These are phyloP conservation scores for Pachyrhizus erosus DNA, from an alignment of 306 rosid genomes.

Conservation along the genomic window DNA sequence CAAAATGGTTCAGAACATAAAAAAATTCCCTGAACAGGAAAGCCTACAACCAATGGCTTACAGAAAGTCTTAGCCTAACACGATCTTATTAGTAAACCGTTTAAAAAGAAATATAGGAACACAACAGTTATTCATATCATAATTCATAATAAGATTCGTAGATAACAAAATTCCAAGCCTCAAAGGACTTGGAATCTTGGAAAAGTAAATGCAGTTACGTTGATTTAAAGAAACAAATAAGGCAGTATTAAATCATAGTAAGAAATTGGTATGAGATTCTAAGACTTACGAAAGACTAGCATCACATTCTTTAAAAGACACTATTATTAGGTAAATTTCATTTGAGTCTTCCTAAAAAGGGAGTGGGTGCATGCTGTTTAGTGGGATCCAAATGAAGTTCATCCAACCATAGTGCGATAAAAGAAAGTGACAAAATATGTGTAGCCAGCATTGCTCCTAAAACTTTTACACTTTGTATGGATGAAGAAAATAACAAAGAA, in stretches of 20 bases:
- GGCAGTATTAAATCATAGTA: neutral
- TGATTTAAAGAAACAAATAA: neutral
- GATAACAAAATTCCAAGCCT: neutral
- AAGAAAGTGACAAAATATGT: too few species aligned
- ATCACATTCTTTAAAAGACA: neutral
- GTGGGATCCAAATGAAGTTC: too few species aligned
- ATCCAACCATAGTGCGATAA: too few species aligned
- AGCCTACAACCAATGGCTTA: constrained; percentile 1
- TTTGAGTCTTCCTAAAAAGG: neutral
- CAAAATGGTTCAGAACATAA: constrained; percentile 9
- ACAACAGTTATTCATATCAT: neutral
- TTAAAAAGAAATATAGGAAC: neutral
- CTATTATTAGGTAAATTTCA: neutral
- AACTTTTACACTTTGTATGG: too few species aligned
- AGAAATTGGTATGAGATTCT: constrained; percentile 3
- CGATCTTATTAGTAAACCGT: neutral
- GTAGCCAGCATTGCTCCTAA: too few species aligned
- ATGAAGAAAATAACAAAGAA: too few species aligned
- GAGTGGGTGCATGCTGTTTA: too few species aligned
- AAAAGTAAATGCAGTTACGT: neutral
- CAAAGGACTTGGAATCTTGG: neutral
- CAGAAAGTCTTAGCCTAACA: neutral
- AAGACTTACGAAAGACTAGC: neutral
- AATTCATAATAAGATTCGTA: neutral
- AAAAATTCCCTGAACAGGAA: neutral